phyloP scores from a whole-genome alignment of 192 early-diverging fungal genomes.

The Backusella westeae region DNA sequence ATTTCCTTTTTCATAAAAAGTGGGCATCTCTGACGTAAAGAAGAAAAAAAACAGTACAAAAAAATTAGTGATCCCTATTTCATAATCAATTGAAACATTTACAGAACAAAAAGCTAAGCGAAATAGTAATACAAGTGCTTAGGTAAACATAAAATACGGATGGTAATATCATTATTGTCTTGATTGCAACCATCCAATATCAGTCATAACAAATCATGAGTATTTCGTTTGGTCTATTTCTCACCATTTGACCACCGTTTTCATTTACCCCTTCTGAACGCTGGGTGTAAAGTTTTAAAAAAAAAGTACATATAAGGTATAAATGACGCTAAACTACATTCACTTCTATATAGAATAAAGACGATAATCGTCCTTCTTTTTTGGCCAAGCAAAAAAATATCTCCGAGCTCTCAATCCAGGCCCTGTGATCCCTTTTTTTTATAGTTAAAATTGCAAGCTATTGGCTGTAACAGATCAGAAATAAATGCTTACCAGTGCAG shows the following conservation, averaged over 20 bases:
- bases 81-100: neutral
- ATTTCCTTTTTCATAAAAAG: neutral
- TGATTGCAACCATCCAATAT: neutral
- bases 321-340: neutral
- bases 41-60: neutral
- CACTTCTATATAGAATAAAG: neutral
- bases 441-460: neutral
- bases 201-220: too few relatives aligned
- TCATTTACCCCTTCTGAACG: neutral
- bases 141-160: neutral
- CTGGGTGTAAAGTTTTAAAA: neutral
- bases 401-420: neutral
- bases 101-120: neutral
- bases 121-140: neutral
- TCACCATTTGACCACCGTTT: neutral
- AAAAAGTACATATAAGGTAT: neutral
- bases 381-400: neutral
- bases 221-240: neutral
- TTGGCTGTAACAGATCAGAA: neutral
- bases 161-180: neutral
- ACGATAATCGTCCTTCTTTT: neutral
- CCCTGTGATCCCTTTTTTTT: neutral
- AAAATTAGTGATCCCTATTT: neutral
- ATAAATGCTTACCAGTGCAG: neutral
- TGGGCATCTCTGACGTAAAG: neutral